phyloP scores from a whole-genome alignment of 192 early-diverging fungal genomes.

The Umbelopsis vinacea region DNA sequence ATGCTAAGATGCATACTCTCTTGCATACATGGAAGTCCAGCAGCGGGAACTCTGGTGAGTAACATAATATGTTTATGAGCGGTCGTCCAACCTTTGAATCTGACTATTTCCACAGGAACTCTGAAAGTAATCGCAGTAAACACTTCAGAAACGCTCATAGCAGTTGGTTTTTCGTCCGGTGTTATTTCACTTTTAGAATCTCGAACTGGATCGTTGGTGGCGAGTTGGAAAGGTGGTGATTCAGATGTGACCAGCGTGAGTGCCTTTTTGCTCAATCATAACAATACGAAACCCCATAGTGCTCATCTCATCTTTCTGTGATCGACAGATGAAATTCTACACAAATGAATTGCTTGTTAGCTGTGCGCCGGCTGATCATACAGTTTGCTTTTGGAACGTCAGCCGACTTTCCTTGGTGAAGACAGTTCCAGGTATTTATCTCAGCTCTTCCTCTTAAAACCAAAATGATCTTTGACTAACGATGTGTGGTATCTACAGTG shows the following conservation, averaged over 20 bases:
- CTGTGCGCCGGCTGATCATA: constrained; percentile 58
- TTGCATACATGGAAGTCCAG: constrained; percentile 49
- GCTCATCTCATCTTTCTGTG: too few relatives aligned
- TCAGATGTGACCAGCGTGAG: constrained; percentile 58
- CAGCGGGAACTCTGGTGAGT: constrained; percentile 13
- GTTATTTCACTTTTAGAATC: constrained; percentile 57
- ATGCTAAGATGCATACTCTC: constrained; percentile 35
- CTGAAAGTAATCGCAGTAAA: constrained; percentile 49
- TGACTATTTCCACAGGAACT: constrained; percentile 22
- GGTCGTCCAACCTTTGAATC: neutral
- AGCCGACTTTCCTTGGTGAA: constrained; percentile 51
- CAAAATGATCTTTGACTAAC: too few relatives aligned
- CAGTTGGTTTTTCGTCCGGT: constrained; percentile 57
- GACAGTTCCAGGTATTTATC: constrained; percentile 49
- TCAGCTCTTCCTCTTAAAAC: neutral
- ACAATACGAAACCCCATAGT: neutral
- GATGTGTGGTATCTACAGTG: constrained; percentile 2
- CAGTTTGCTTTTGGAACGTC: constrained; percentile 62
- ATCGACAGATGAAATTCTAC: constrained; percentile 58
- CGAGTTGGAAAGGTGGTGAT: constrained; percentile 61
- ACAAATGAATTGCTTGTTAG: constrained; percentile 57
- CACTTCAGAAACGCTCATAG: constrained; percentile 54
- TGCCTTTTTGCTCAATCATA: neutral
- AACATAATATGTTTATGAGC: neutral
- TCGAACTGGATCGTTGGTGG: constrained; percentile 57